Evolutionary conservation across 257 asterid genomes (phyloP).

Genomic region (Gentiana macrophylla): DNA sequence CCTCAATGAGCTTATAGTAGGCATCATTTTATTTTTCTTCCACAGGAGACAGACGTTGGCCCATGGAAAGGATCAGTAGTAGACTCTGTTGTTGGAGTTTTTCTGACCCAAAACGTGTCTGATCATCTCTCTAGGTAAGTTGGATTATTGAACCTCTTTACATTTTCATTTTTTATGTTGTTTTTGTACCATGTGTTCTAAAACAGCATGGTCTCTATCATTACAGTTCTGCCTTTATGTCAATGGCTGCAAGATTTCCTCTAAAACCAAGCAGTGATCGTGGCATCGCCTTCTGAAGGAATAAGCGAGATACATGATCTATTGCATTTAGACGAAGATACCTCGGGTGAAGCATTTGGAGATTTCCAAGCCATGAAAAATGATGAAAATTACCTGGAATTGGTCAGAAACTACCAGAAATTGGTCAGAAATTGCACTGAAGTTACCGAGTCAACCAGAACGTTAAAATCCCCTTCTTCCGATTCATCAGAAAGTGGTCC

Average conservation of each 20-base stretch:
- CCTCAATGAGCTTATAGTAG: no score
- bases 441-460: slow-evolving; percentile 20
- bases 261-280: slow-evolving; percentile 17
- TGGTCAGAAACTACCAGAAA: slow-evolving; percentile 14
- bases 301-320: slow-evolving; percentile 37
- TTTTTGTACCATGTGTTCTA: not conserved
- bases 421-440: slow-evolving; percentile 17
- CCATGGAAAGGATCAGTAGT: slow-evolving; percentile 54
- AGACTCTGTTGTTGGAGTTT: slow-evolving; percentile 47
- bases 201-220: not conserved
- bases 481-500: slow-evolving; percentile 27
- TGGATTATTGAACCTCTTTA: slow-evolving; percentile 4
- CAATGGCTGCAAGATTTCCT: slow-evolving; percentile 43
- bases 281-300: slow-evolving; percentile 29
- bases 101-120: slow-evolving; percentile 48
- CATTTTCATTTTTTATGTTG: not conserved
- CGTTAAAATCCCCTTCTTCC: slow-evolving; percentile 23
- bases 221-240: slow-evolving; percentile 49
- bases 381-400: slow-evolving; percentile 28
- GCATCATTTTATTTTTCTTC: slow-evolving; percentile 5
- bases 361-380: slow-evolving; percentile 21
- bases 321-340: slow-evolving; percentile 25
- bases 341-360: slow-evolving; percentile 24
- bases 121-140: slow-evolving; percentile 50
- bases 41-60: slow-evolving; percentile 47